phyloP scores from a whole-genome alignment of 192 early-diverging fungal species.

The Cetraspora pellucida region DNA sequence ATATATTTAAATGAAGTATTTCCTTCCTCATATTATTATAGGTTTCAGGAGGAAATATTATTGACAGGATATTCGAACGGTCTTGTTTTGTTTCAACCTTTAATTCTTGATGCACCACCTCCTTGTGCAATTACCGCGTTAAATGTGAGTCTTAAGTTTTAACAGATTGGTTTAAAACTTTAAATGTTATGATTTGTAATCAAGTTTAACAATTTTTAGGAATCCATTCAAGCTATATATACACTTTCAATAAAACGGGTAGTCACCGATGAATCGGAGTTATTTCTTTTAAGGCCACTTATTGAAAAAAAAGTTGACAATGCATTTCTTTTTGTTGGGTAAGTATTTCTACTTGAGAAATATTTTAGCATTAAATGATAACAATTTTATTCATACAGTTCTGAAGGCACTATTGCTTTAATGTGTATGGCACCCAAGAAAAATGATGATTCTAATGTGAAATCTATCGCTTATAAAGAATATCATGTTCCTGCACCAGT shows the following conservation, averaged over 20 bases:
- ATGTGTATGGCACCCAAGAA: background rate
- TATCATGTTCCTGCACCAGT: conserved; percentile 27
- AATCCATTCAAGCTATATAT: conserved; percentile 26
- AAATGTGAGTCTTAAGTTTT: background rate
- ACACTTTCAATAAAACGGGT: conserved; percentile 3
- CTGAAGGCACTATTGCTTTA: background rate
- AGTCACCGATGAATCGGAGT: background rate
- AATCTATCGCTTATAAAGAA: conserved; percentile 12
- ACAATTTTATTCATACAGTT: background rate
- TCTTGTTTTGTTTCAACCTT: background rate
- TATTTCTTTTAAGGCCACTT: background rate
- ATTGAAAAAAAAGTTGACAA: conserved; percentile 3
- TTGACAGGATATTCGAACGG: background rate
- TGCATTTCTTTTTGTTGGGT: conserved; percentile 27
- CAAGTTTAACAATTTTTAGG: background rate
- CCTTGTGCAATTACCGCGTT: background rate
- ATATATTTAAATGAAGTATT: background rate
- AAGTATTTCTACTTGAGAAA: background rate
- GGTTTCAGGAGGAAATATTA: background rate
- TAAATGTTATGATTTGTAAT: background rate
- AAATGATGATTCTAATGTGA: background rate
- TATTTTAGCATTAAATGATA: background rate
- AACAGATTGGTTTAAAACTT: background rate
- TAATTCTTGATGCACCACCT: background rate
- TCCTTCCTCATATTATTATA: background rate